Base-by-base conservation (phyloP, 805 yeast genomes). In the Barnettozyma sp. region DNA sequence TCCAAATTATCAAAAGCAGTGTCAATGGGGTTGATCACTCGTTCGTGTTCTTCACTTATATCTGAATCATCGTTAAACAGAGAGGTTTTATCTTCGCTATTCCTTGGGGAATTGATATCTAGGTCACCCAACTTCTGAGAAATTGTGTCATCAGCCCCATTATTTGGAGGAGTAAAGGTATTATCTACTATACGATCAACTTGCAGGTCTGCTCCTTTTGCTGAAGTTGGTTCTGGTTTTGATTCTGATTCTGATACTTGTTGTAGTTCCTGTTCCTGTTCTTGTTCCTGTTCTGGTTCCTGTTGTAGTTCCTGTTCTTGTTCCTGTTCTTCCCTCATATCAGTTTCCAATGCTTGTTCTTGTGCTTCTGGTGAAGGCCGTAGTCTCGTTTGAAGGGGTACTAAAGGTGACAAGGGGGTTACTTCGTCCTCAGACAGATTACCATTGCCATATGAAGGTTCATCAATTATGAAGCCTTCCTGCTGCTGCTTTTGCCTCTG, bases 401-500 rank as follows among this genome's bases (percentile, higher is more conserved):
- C 33, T 14, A 49, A 22, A 4, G 56, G 56, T 2, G 54, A 42
- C 11, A 46, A 42, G 6, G 52, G 53, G 1, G 49, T 46, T 13
- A 40, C 36, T 15, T 48, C 50, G 11, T 29, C 37, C 5, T 40
- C 39, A 8, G 18, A 8, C 14, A 12, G 7, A 12, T 25, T 25
- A 10, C 18, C 7, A 14, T 27, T 16, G 14, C 5, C 6, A 9
- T 3, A 16, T 21, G n/a, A n/a, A 17, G 30, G 30, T 27, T 27
- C 30, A 14, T 10, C 14, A 17, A 27, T n/a, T n/a, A n/a, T n/a
- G n/a, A n/a, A n/a, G n/a, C n/a, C n/a, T n/a, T n/a, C n/a, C n/a
- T n/a, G n/a, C n/a, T n/a, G n/a, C n/a, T n/a, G 18, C 14, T 27
- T 14, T 27, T 27, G 30, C 4, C n/a, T 36, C 21, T 29, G 32